phyloP scores from a whole-genome alignment of 108 stramenopile genomes.

The Epipyxis sp. region DNA sequence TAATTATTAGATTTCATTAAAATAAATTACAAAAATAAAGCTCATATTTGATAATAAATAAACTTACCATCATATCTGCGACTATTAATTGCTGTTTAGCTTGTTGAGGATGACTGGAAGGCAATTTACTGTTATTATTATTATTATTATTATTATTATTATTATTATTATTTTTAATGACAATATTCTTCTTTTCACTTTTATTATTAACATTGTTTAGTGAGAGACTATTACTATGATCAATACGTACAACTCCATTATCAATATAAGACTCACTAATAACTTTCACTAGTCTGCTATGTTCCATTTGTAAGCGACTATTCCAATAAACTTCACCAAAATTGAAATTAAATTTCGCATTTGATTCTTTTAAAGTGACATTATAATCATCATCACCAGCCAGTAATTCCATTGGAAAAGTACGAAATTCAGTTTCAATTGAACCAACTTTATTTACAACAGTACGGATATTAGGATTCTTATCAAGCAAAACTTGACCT shows the following conservation, averaged over 20 bases:
- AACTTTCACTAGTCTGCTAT: slow-evolving; percentile 36
- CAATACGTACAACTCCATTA: slow-evolving; percentile 25
- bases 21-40: too few species aligned
- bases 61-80: slow-evolving; percentile 38
- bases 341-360: slow-evolving; percentile 78
- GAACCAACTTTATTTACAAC: slow-evolving; percentile 91
- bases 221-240: too few species aligned
- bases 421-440: slow-evolving; percentile 84
- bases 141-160: not conserved
- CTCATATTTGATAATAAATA: too few species aligned
- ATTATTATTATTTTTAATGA: too few species aligned
- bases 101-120: too few species aligned
- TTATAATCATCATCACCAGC: slow-evolving; percentile 67
- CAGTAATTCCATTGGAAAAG: slow-evolving; percentile 92
- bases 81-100: not conserved
- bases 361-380: slow-evolving; percentile 74
- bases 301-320: slow-evolving; percentile 44
- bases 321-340: slow-evolving; percentile 97
- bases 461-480: slow-evolving; percentile 72
- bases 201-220: too few species aligned
- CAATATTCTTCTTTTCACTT: too few species aligned
- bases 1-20: too few species aligned
- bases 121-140: not conserved
- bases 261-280: slow-evolving; percentile 59
- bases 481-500: slow-evolving; percentile 86